These are phyloP conservation scores for Parietaria judaica DNA, from an alignment of 306 rosid species.

Conservation along the genomic window DNA sequence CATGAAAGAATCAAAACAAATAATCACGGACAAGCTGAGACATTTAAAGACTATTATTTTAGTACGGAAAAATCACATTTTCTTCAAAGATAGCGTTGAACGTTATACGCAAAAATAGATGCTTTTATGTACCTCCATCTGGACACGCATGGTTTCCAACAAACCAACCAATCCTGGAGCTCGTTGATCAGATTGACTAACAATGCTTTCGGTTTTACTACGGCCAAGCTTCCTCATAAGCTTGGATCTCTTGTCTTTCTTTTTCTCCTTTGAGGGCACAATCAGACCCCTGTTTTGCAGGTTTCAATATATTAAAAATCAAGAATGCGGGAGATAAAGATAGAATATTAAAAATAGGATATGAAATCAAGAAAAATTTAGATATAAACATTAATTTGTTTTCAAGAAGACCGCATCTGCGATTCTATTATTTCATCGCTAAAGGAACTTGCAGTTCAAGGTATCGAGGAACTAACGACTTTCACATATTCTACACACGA, in stretches of 20 bases:
- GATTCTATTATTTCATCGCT: too few species aligned
- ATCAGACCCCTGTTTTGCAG: conserved; percentile 72
- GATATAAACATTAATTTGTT: too few species aligned
- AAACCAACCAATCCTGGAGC: conserved; percentile 83
- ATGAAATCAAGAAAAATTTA: neutral
- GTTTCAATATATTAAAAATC: neutral
- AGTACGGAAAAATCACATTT: too few species aligned
- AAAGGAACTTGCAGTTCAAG: too few species aligned
- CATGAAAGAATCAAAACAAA: too few species aligned
- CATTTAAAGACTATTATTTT: too few species aligned
- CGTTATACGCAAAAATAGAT: too few species aligned
- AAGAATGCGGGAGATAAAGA: conserved; percentile 7
- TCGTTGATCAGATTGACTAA: conserved; percentile 56
- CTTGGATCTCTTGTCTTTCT: conserved; percentile 75
- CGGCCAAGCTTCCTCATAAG: conserved; percentile 95
- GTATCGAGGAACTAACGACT: too few species aligned
- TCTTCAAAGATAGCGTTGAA: too few species aligned
- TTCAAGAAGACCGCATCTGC: too few species aligned
- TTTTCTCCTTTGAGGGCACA: conserved; percentile 91
- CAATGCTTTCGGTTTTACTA: conserved; percentile 74
- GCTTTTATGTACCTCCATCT: conserved; percentile 69
- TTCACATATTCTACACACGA: too few species aligned
- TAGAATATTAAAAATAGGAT: conserved; percentile 6
- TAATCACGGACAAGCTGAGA: too few species aligned
- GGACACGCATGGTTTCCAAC: conserved; percentile 94